phyloP scores from a whole-genome alignment of 176 grass and related monocot genomes.

The Pontederia crassipes region DNA sequence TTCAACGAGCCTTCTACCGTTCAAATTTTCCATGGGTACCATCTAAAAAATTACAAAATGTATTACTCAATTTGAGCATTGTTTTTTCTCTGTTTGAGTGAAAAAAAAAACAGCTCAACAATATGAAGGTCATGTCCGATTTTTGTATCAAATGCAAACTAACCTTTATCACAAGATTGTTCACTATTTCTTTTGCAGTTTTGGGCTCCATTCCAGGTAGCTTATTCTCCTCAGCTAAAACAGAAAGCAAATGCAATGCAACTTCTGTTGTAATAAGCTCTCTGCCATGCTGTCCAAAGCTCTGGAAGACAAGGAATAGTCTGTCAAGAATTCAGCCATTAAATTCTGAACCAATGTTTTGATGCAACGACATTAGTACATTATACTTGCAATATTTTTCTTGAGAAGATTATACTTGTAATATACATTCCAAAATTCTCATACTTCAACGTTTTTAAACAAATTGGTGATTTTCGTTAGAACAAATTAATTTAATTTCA shows the following conservation, averaged over 20 bases:
- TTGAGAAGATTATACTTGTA: neutral
- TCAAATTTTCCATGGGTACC: slow-evolving; percentile 96
- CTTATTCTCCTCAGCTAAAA: slow-evolving; percentile 61
- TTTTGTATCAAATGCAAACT: neutral
- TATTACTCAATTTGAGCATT: neutral
- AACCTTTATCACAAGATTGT: slow-evolving; percentile 91
- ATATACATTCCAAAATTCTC: too few species aligned
- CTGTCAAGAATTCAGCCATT: slow-evolving; percentile 70
- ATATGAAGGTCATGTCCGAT: too few species aligned
- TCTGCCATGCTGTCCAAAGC: slow-evolving; percentile 98
- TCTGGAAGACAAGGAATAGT: slow-evolving; percentile 99
- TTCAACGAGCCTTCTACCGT: slow-evolving; percentile 81
- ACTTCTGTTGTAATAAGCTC: slow-evolving; percentile 97
- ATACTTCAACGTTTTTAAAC: too few species aligned
- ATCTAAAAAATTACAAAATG: slow-evolving; percentile 33
- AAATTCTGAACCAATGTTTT: slow-evolving; percentile 22
- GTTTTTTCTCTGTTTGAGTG: neutral
- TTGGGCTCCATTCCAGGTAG: slow-evolving; percentile 43
- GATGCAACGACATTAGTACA: neutral
- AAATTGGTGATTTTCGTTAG: too few species aligned
- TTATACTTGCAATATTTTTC: slow-evolving; percentile 1
- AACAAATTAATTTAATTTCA: too few species aligned
- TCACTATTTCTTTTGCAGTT: slow-evolving; percentile 58
- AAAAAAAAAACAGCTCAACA: slow-evolving; percentile 1
- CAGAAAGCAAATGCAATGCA: slow-evolving; percentile 62